Conservation (phyloP, 345 rosid genomes). For the Syzygium aqueum region DNA sequence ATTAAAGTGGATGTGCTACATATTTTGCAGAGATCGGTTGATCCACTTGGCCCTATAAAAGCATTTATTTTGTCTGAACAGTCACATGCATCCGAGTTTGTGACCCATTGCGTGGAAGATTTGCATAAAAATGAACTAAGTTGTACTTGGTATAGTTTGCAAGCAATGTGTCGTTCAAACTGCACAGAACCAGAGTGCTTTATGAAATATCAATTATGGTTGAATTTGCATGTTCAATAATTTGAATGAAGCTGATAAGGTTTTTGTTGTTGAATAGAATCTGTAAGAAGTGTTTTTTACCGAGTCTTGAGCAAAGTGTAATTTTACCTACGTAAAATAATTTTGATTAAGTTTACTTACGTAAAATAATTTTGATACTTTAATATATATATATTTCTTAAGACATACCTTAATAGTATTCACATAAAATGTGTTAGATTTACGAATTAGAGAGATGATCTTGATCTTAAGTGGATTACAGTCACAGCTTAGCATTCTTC, state of each 20-base stretch:
- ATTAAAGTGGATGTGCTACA: background rate
- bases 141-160: background rate
- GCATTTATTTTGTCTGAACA: background rate
- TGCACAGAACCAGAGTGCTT: background rate
- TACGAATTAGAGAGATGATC: background rate
- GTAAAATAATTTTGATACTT: background rate
- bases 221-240: background rate
- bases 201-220: background rate
- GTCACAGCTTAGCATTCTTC: background rate
- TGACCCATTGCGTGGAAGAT: background rate
- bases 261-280: background rate
- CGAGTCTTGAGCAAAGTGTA: background rate
- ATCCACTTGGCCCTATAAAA: background rate
- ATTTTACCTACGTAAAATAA: background rate
- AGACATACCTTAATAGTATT: background rate
- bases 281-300: background rate
- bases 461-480: background rate
- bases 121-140: background rate
- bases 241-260: background rate
- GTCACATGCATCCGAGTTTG: background rate
- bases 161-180: background rate
- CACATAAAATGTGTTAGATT: background rate
- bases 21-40: background rate
- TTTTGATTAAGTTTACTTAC: background rate
- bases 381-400: background rate